A percentile compares a stretch with the other conserved stretches of the same genome.
These are phyloP conservation scores for Buddleja alternifolia DNA, from an alignment of 257 asterid species.

Conservation along the genomic window DNA sequence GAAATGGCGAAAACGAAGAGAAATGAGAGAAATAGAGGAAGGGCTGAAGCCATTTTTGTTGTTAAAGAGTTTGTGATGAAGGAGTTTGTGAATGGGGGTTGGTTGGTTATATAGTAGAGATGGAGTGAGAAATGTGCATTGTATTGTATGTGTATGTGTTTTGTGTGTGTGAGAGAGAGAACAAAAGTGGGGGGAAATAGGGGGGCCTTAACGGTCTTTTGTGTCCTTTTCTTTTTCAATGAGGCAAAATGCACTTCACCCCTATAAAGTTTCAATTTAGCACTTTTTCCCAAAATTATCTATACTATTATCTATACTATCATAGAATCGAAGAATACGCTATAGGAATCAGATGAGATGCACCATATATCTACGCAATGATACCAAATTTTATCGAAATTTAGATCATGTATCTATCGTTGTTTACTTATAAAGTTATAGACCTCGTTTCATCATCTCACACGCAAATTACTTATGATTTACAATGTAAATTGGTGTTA, in stretches of 20 bases:
- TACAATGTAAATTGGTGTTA: too few species aligned
- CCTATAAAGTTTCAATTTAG: neutral
- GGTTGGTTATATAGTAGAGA: neutral
- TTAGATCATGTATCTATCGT: too few species aligned
- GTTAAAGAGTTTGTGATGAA: neutral
- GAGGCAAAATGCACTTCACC: too few species aligned
- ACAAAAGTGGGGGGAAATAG: neutral
- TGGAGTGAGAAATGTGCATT: conserved; percentile 37
- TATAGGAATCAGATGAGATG: too few species aligned
- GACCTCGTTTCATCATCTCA: too few species aligned
- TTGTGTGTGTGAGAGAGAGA: conserved; percentile 8
- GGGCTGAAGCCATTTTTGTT: conserved; percentile 30
- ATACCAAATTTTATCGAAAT: too few species aligned
- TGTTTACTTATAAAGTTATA: too few species aligned
- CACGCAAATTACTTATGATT: too few species aligned
- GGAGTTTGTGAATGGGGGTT: neutral
- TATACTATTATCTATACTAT: too few species aligned
- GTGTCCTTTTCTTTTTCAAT: neutral
- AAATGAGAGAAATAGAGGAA: conserved; percentile 6
- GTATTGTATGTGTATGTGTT: conserved; percentile 21
- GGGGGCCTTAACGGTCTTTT: conserved; percentile 20
- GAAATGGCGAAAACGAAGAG: conserved; percentile 24
- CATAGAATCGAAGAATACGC: too few species aligned
- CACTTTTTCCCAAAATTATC: neutral
- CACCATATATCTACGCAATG: too few species aligned